Percentiles rank a stretch among this genome's conserved stretches.
Conservation (phyloP, 2,329 filamentous ascomycete genomes). For the Colletotrichum gloeosporioides region DNA sequence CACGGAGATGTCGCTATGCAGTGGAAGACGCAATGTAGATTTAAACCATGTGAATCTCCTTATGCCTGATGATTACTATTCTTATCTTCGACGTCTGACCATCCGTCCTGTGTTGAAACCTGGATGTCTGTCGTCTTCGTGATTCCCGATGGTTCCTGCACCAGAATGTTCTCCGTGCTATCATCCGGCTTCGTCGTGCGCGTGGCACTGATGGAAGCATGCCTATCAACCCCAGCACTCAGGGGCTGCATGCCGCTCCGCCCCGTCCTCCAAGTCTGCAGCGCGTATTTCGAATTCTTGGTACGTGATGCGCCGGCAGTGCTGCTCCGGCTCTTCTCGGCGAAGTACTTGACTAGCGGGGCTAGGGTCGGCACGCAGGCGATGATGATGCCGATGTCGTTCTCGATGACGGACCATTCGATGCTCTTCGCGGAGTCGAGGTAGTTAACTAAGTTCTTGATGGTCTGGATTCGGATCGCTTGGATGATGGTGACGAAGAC, state of each 20-base stretch:
- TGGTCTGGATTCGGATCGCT: constrained; percentile 55
- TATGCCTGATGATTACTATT: neutral
- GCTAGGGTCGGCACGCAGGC: constrained; percentile 47
- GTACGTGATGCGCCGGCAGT: neutral
- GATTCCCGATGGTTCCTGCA: neutral
- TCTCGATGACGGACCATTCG: constrained; percentile 52
- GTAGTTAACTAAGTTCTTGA: constrained; percentile 47
- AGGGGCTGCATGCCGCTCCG: constrained; percentile 25
- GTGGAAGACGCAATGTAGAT: no score
- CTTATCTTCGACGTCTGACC: neutral
- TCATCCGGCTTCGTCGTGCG: neutral
- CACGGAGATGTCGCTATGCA: no score
- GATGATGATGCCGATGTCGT: constrained; percentile 48
- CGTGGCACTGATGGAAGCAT: neutral
- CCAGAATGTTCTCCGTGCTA: constrained; percentile 12
- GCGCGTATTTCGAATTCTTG: constrained; percentile 25
- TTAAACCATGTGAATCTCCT: neutral
- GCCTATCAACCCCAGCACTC: neutral
- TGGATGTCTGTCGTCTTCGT: neutral
- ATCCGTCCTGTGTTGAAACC: neutral
- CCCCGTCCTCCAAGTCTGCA: constrained; percentile 29
- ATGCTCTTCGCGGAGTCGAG: constrained; percentile 47
- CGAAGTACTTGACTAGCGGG: constrained; percentile 42
- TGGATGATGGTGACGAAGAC: constrained; percentile 57
- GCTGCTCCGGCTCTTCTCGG: constrained; percentile 29